Conservation (phyloP, 1,284 basidiomycete genomes). For the Ustilago esculenta region DNA sequence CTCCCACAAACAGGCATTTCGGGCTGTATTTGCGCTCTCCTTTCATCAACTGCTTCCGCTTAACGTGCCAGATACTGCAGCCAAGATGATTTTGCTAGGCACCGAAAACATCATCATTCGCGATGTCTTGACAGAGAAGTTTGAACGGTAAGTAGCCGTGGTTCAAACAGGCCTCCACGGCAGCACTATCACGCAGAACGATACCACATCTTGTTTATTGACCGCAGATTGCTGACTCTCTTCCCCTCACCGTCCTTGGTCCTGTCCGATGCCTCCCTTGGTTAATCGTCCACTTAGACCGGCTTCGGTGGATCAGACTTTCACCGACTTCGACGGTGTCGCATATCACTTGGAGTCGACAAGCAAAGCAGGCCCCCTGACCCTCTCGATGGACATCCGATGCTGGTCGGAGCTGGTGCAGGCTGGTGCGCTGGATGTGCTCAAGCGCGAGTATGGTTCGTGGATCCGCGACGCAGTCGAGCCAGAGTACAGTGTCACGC, state of each 20-base stretch:
- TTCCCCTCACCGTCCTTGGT: no score
- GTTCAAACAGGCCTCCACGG: no score
- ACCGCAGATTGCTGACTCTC: no score
- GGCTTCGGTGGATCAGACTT: slow-evolving; percentile 87
- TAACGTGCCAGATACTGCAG: background rate
- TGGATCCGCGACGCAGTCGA: slow-evolving; percentile 75
- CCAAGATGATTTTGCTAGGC: slow-evolving; percentile 65
- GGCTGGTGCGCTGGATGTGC: slow-evolving; percentile 84
- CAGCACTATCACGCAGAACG: no score
- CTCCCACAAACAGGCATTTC: no score
- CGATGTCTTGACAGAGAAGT: slow-evolving; percentile 88
- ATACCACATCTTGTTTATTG: no score
- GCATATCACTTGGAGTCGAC: slow-evolving; percentile 85
- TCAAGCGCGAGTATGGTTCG: slow-evolving; percentile 84
- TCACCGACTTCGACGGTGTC: slow-evolving; percentile 97
- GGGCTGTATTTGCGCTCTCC: no score
- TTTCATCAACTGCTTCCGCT: no score
- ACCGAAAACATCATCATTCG: slow-evolving; percentile 80
- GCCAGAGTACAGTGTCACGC: slow-evolving; percentile 86
- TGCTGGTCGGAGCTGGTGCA: slow-evolving; percentile 94
- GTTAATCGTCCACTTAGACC: slow-evolving; percentile 78
- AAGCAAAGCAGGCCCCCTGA: slow-evolving; percentile 76
- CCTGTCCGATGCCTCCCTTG: no score
- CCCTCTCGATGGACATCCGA: slow-evolving; percentile 90
- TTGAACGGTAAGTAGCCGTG: slow-evolving; percentile 78